phyloP scores from a whole-genome alignment of 352 stramenopile genomes.

The Phytophthora megakarya region DNA sequence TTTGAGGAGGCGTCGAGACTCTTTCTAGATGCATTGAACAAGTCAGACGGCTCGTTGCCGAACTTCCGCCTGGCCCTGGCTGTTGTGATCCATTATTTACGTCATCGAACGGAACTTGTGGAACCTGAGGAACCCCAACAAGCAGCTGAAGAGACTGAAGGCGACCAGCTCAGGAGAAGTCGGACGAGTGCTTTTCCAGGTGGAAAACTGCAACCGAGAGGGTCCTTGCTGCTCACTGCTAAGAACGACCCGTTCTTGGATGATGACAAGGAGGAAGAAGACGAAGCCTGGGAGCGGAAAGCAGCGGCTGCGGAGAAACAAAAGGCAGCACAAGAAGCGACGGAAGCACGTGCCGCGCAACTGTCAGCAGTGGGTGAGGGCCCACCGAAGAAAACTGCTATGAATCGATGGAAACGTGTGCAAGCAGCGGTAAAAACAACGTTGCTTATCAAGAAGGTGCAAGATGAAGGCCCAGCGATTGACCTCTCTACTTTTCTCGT shows the following conservation, averaged over 20 bases:
- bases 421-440: slow-evolving; percentile 60
- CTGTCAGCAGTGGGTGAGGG: slow-evolving; percentile 21
- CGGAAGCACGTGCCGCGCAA: slow-evolving; percentile 14
- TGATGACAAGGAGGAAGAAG: slow-evolving; percentile 63
- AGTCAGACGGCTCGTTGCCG: slow-evolving; percentile 65
- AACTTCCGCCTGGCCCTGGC: slow-evolving; percentile 81
- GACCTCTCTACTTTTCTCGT: slow-evolving; percentile 77
- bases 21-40: slow-evolving; percentile 78
- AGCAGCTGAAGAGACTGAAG: slow-evolving; percentile 7
- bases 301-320: slow-evolving; percentile 37
- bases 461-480: slow-evolving; percentile 62
- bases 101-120: slow-evolving; percentile 62
- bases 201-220: slow-evolving; percentile 18
- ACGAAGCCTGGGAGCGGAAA: slow-evolving; percentile 44
- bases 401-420: slow-evolving; percentile 59
- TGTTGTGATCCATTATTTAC: slow-evolving; percentile 81
- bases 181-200: slow-evolving; percentile 24
- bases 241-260: slow-evolving; percentile 65
- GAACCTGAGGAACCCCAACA: slow-evolving; percentile 24
- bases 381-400: slow-evolving; percentile 23
- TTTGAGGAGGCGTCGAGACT: slow-evolving; percentile 73
- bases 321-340: slow-evolving; percentile 25
- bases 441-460: slow-evolving; percentile 60
- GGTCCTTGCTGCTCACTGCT: slow-evolving; percentile 47
- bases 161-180: slow-evolving; percentile 27